Evolutionary conservation across 805 yeast genomes (phyloP), one percentile per base, ranked within the genome.

Genomic region (Zygoascus biomembranicola): DNA sequence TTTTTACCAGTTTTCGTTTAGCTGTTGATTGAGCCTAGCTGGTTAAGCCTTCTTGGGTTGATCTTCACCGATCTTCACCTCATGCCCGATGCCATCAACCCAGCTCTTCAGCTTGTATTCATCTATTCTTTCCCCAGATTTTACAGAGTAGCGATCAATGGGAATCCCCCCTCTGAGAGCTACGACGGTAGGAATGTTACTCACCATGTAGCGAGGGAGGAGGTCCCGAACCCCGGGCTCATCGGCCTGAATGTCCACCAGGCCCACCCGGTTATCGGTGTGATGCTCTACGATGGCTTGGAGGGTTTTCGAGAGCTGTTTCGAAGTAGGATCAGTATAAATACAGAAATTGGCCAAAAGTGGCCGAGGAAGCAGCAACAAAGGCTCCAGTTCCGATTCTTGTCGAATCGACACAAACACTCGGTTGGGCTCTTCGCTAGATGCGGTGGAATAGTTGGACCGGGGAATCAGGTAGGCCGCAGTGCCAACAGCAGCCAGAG

Each of bases 191-290:
- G 96, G 96, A 4, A 87, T 73, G 35, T 73, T 70, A 31, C 69
- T 71, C 19, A 82, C 78, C 19, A 76, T 74, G 63, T 84, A 88
- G 47, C 82, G 75, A 45, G 76, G 66, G 66, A 80, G 66, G 53
- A 87, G 68, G 10, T 79, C 86, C 48, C 76, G 74, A 20, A 84
- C 82, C 1, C 77, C 89, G 10, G 76, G 77, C 56, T 80, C 79
- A 63, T 87, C 94, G 35, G 82, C 73, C 61, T 86, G 87, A 16
- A 87, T 77, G 63, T 85, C 90, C 8, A 84, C 94, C 71, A 81
- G 71, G 61, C 80, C 79, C 35, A 87, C 74, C 44, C 69, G 69
- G 54, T 77, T 74, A 46, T 75, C 77, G 47, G 81, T 77, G 52
- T 76, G 78, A 49, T 68, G 66, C 20, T 73, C 70, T 9, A 81